Evolutionary conservation across 2,329 filamentous ascomycete species (phyloP).

Genomic region (Salinomyces thailandicus): DNA sequence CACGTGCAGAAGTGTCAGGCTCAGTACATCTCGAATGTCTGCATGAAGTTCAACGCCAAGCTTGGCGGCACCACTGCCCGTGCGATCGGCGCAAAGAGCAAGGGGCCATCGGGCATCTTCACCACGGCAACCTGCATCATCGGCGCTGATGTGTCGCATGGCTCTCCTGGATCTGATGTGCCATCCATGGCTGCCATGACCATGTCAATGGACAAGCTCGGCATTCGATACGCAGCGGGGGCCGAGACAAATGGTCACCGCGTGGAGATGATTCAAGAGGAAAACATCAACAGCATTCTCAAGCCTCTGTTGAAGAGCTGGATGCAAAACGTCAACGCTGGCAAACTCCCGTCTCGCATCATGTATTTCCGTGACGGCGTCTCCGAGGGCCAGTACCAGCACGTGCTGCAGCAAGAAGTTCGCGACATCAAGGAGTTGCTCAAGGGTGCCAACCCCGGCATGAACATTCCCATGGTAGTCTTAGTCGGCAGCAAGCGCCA

Average conservation of each 20-base stretch:
- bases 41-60: slow-evolving; percentile 96
- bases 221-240: slow-evolving; percentile 65
- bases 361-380: slow-evolving; percentile 94
- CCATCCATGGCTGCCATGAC: slow-evolving; percentile 78
- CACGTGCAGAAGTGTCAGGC: slow-evolving; percentile 60
- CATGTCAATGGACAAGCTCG: slow-evolving; percentile 62
- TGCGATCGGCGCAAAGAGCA: slow-evolving; percentile 31
- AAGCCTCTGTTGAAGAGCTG: slow-evolving; percentile 53
- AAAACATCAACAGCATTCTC: slow-evolving; percentile 55
- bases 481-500: slow-evolving; percentile 89
- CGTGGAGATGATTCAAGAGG: slow-evolving; percentile 62
- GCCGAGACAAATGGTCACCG: slow-evolving; percentile 76
- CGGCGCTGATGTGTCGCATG: slow-evolving; percentile 84
- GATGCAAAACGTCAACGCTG: slow-evolving; percentile 44
- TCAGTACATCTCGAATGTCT: slow-evolving; percentile 88
- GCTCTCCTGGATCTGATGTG: slow-evolving; percentile 54
- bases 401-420: slow-evolving; percentile 73
- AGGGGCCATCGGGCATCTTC: slow-evolving; percentile 24
- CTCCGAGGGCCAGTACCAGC: slow-evolving; percentile 70
- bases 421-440: slow-evolving; percentile 51
- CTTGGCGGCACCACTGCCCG: slow-evolving; percentile 68
- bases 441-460: slow-evolving; percentile 23
- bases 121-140: slow-evolving; percentile 64
- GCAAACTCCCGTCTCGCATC: slow-evolving; percentile 57
- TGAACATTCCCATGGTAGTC: slow-evolving; percentile 62